Base-by-base conservation (phyloP, 768 basidiomycete genomes). In the Termitomyces sp. region DNA sequence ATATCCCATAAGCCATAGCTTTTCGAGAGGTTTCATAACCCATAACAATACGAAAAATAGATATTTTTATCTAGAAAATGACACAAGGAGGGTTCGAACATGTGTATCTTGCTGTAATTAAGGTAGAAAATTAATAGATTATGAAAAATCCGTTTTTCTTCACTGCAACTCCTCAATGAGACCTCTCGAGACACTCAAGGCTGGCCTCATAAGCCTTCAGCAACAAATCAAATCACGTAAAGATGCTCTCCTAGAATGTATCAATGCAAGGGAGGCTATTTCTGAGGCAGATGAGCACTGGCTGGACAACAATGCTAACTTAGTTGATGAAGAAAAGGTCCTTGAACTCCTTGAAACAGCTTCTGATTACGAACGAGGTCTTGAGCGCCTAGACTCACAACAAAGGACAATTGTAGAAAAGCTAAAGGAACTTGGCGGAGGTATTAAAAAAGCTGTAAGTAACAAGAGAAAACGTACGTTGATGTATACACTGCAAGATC, bases 361-460 rank as follows among this genome's bases (percentile, higher is more conserved):
- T n/a, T n/a, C n/a, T n/a, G 67, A 69, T 52, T 68, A 65, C 60
- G 61, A 71, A 30, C 38, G 58, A 26, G 64, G 63, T 33, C 46
- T 69, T n/a, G 50, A 64, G 30, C 18, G 49, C 13, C 40, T 66
- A n/a, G 14, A 61, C 35, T 55, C 50, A 28, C 48, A 50, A n/a
- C 46, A 62, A 26, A 64, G 64, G 51, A 54, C 26, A 50, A 33
- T 52, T 12, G 50, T 58, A 4, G 50, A 58, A 9, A 58, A 53
- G 51, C 43, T 58, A 26, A 46, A 23, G 20, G 20, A 23, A 12
- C 44, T 46, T 20, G n/a, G 41, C 0, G n/a, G 18, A 20, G 41
- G 18, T 43, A 20, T 20, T 0, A 43, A 43, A 20, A 46, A 46
- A 0, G 0, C 26, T 46, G 44, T 46, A 10, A 10, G 10, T 5